phyloP scores from a whole-genome alignment of 768 basidiomycete species.

The Megacollybia marginata region DNA sequence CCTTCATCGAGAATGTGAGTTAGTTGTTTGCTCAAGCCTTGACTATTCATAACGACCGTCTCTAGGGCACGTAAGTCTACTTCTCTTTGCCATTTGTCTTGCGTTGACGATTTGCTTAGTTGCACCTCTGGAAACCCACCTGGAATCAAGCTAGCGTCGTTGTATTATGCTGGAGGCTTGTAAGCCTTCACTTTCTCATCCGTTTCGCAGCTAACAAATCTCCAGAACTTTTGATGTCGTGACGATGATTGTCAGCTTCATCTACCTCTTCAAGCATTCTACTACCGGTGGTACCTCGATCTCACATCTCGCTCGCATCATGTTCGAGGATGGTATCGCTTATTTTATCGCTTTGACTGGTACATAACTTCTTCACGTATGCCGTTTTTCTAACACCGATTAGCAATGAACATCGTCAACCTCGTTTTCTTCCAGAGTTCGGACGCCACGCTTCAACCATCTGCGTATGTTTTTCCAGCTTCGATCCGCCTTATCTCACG shows the following conservation, averaged over 20 bases:
- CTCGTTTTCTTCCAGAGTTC: constrained; percentile 4
- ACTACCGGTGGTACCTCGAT: neutral
- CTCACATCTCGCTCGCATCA: constrained; percentile 1
- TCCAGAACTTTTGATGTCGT: constrained; percentile 4
- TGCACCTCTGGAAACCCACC: constrained; percentile 2
- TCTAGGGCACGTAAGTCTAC: neutral
- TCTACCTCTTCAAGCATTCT: constrained; percentile 7
- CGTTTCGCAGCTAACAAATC: neutral
- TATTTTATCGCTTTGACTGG: constrained; percentile 6
- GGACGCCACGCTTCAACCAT: constrained; percentile 1
- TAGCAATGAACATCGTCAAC: constrained; percentile 7
- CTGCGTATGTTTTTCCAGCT: neutral
- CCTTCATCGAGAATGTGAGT: neutral
- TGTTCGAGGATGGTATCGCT: constrained; percentile 5
- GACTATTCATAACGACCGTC: neutral
- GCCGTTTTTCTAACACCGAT: too few relatives aligned
- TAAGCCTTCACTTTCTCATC: neutral
- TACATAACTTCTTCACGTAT: neutral
- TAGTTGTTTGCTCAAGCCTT: neutral
- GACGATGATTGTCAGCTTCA: constrained; percentile 1
- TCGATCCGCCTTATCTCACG: neutral
- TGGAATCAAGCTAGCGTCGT: constrained; percentile 2
- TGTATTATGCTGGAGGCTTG: constrained; percentile 7
- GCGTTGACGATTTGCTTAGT: neutral
- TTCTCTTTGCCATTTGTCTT: neutral